phyloP scores from a whole-genome alignment of 2,329 filamentous ascomycete genomes.

The Scolecobasidium constrictum region DNA sequence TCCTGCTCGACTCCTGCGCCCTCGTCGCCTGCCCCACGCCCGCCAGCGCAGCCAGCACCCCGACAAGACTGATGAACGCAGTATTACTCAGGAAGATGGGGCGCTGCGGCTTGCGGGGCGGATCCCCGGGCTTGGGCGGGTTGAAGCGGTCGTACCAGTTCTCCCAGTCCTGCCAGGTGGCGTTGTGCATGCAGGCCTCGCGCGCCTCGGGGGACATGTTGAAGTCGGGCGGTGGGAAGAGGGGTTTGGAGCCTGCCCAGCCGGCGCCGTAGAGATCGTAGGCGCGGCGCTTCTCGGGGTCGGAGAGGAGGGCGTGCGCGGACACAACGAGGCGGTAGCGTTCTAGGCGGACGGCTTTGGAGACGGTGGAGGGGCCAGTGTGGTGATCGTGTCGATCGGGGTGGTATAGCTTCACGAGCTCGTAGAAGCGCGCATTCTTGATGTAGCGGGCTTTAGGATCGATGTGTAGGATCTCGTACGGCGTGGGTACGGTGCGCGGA shows the following conservation, averaged over 20 bases:
- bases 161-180: conserved; percentile 98
- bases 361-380: conserved; percentile 24
- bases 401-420: conserved; percentile 92
- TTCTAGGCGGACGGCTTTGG: conserved; percentile 55
- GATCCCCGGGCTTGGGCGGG: conserved; percentile 49
- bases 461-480: conserved; percentile 76
- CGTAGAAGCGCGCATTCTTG: conserved; percentile 70
- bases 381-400: conserved; percentile 53
- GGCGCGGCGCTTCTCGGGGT: conserved; percentile 63
- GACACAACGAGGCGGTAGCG: conserved; percentile 82
- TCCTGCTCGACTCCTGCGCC: conserved; percentile 50
- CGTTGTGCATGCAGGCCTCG: conserved; percentile 51
- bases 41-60: conserved; percentile 57
- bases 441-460: conserved; percentile 57
- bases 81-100: conserved; percentile 66
- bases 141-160: conserved; percentile 28
- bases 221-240: conserved; percentile 17
- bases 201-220: conserved; percentile 2
- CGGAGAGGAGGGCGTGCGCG: conserved; percentile 78
- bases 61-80: conserved; percentile 63
- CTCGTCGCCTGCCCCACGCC: conserved; percentile 62
- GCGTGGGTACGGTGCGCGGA: conserved; percentile 46
- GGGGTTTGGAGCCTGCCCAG: conserved; percentile 41
- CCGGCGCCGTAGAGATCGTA: conserved; percentile 78
- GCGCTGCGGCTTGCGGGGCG: conserved; percentile 14